A percentile compares a stretch with the other conserved stretches of the same genome.
Conservation (phyloP, 2,329 filamentous ascomycete species). For the Hypoxylon sp. region DNA sequence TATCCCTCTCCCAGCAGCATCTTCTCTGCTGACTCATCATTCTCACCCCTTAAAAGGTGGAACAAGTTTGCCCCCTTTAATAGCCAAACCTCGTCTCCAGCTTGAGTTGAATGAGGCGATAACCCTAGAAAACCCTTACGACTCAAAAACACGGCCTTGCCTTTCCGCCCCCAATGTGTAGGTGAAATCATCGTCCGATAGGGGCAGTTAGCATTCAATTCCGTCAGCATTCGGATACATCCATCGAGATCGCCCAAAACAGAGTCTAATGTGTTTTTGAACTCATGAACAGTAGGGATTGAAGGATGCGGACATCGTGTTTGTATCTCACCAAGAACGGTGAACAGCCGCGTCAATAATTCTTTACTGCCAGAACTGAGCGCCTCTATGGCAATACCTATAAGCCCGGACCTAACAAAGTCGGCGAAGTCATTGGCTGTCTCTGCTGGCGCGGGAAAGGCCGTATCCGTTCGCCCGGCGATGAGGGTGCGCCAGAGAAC, state of each 20-base stretch:
- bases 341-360: conserved; percentile 4
- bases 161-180: conserved; percentile 31
- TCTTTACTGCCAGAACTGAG: conserved; percentile 9
- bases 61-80: conserved; percentile 36
- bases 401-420: conserved; percentile 29
- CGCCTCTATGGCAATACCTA: conserved; percentile 27
- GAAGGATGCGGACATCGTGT: conserved; percentile 29
- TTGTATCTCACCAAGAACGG: conserved; percentile 18
- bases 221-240: conserved; percentile 24
- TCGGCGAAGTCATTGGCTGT: conserved; percentile 29
- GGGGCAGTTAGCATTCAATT: conserved; percentile 3
- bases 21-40: not conserved
- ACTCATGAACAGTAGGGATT: conserved; percentile 20
- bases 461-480: conserved; percentile 32
- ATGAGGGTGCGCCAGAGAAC: conserved; percentile 38
- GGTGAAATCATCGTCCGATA: conserved; percentile 37
- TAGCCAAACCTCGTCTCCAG: conserved; percentile 36
- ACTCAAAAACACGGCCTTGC: conserved; percentile 31
- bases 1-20: conserved; percentile 36
- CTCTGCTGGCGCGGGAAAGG: conserved; percentile 30
- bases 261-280: conserved; percentile 19
- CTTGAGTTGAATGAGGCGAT: conserved; percentile 27
- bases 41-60: conserved; percentile 14
- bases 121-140: conserved; percentile 27
- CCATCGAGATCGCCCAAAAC: conserved; percentile 25